Conservation (phyloP, 495 filamentous ascomycete genomes). For the Penicillium chermesinum region DNA sequence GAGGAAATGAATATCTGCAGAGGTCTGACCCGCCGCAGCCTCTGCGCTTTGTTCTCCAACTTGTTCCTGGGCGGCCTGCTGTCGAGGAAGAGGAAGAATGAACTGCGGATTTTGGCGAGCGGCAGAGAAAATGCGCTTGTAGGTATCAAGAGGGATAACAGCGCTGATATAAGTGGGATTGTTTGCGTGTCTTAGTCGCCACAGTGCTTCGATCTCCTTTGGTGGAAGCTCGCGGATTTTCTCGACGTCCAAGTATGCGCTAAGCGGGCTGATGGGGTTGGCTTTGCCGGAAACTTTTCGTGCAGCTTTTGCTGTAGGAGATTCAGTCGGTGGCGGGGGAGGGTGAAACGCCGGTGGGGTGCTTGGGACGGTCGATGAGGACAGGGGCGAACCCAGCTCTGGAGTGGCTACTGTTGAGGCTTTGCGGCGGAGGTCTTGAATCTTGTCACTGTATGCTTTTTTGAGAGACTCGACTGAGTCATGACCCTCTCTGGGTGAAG, state of each 20-base stretch:
- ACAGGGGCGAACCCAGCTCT: slow-evolving; percentile 25
- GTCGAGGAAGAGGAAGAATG: slow-evolving; percentile 80
- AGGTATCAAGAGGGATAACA: slow-evolving; percentile 66
- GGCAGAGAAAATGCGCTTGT: slow-evolving; percentile 56
- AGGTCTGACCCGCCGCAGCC: slow-evolving; percentile 7
- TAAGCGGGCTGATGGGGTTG: slow-evolving; percentile 71
- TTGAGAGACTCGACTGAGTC: slow-evolving; percentile 70
- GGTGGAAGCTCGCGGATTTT: slow-evolving; percentile 67
- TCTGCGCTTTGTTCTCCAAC: not conserved
- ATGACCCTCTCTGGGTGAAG: slow-evolving; percentile 60
- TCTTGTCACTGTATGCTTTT: slow-evolving; percentile 77
- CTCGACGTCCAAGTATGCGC: slow-evolving; percentile 73
- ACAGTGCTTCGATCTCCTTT: slow-evolving; percentile 82
- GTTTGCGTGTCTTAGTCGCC: slow-evolving; percentile 80
- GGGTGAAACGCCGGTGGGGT: slow-evolving; percentile 26
- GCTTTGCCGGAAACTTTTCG: slow-evolving; percentile 22
- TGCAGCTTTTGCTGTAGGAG: slow-evolving; percentile 31
- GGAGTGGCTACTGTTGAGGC: slow-evolving; percentile 54
- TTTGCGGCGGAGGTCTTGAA: slow-evolving; percentile 57
- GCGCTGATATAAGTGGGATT: slow-evolving; percentile 72
- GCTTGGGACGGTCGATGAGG: slow-evolving; percentile 8
- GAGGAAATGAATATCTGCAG: slow-evolving; percentile 47
- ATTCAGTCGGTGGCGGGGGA: slow-evolving; percentile 28
- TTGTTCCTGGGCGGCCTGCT: slow-evolving; percentile 30
- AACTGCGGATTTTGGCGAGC: slow-evolving; percentile 79